Conservation (phyloP, 768 basidiomycete genomes). For the Leccinum rimulosum region DNA sequence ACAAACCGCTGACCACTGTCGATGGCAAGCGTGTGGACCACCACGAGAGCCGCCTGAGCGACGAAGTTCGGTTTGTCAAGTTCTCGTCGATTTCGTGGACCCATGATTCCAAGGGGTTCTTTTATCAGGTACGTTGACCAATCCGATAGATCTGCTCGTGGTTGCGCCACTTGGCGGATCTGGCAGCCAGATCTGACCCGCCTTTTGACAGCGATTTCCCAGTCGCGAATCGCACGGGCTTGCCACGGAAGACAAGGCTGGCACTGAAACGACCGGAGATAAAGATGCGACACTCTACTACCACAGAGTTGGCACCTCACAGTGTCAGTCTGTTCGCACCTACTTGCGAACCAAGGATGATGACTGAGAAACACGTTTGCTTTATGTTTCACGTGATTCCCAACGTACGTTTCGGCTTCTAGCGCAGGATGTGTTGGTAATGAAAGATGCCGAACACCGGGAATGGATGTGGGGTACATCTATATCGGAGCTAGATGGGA, state of each 20-base stretch:
- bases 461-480: slow-evolving; percentile 61
- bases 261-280: slow-evolving; percentile 61
- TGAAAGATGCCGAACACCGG: slow-evolving; percentile 61
- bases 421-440: slow-evolving; percentile 70
- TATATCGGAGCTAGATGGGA: slow-evolving; percentile 59
- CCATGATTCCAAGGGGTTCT: slow-evolving; percentile 77
- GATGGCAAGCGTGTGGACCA: slow-evolving; percentile 39
- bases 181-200: slow-evolving; percentile 1
- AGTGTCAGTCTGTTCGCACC: slow-evolving; percentile 43
- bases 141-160: neutral
- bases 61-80: slow-evolving; percentile 74
- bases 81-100: slow-evolving; percentile 74
- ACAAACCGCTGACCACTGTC: slow-evolving; percentile 48
- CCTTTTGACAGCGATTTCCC: slow-evolving; percentile 50
- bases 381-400: neutral
- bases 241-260: slow-evolving; percentile 48
- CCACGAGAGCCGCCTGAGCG: slow-evolving; percentile 53
- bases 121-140: slow-evolving; percentile 58
- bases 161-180: neutral
- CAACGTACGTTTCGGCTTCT: slow-evolving; percentile 5
- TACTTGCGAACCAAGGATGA: neutral
- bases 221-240: slow-evolving; percentile 44
- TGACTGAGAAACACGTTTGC: slow-evolving; percentile 5
- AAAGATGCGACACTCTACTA: slow-evolving; percentile 74
- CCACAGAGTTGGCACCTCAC: slow-evolving; percentile 68